A percentile compares a stretch with the other conserved stretches of the same genome.
Conservation (phyloP, 805 yeast species). For the Ogataea zsoltii region DNA sequence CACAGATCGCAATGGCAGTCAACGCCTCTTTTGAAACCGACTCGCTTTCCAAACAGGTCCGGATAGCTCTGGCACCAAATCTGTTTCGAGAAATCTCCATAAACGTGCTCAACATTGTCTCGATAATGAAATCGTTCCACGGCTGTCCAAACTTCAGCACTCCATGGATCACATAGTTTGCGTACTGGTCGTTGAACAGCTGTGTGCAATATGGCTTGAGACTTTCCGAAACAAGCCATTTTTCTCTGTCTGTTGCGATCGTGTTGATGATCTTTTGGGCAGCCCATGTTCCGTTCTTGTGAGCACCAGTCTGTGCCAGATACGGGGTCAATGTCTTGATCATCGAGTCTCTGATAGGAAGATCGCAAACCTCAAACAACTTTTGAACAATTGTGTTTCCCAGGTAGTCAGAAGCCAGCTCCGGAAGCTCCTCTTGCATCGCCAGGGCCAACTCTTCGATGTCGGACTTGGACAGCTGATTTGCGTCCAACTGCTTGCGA, state of each 20-base stretch:
- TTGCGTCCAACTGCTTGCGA: conserved; percentile 68
- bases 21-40: conserved; percentile 67
- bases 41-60: conserved; percentile 88
- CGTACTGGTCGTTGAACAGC: conserved; percentile 91
- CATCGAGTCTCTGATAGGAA: conserved; percentile 76
- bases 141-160: conserved; percentile 86
- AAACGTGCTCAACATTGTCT: conserved; percentile 74
- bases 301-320: conserved; percentile 89
- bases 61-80: conserved; percentile 91
- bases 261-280: conserved; percentile 91
- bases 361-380: conserved; percentile 70
- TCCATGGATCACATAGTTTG: conserved; percentile 94
- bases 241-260: conserved; percentile 58
- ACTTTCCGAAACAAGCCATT: conserved; percentile 63
- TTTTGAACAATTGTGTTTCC: conserved; percentile 97
- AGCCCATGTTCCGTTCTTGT: conserved; percentile 99
- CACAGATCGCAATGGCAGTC: conserved; percentile 70
- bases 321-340: conserved; percentile 74
- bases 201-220: conserved; percentile 81
- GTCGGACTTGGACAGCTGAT: conserved; percentile 54
- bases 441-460: conserved; percentile 80
- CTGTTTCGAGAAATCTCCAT: conserved; percentile 82
- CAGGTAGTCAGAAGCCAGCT: conserved; percentile 84
- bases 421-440: conserved; percentile 87
- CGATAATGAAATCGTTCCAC: conserved; percentile 86